phyloP scores from a whole-genome alignment of 208 protist species.

The Acanthamoeba triangularis region DNA sequence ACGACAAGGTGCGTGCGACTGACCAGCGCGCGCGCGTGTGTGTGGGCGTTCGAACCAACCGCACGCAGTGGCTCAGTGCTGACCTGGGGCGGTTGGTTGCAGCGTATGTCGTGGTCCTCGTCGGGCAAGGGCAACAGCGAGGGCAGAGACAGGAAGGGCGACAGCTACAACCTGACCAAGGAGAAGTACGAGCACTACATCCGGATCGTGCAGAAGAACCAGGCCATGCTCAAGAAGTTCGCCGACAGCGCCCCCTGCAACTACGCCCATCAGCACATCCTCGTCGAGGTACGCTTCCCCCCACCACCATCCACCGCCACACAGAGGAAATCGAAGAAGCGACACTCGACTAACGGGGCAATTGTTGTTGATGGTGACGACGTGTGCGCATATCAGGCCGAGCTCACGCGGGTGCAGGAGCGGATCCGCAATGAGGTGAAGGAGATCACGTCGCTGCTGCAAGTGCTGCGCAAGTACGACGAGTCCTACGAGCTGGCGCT shows the following conservation, averaged over 20 bases:
- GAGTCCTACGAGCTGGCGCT: conserved; percentile 20
- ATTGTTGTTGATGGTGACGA: background rate
- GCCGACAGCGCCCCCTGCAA: conserved; percentile 47
- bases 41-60: background rate
- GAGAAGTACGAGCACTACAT: conserved; percentile 54
- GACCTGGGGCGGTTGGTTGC: background rate
- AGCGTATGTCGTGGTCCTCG: background rate
- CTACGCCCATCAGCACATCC: conserved; percentile 60
- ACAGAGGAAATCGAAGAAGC: background rate
- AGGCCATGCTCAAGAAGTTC: conserved; percentile 54
- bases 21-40: background rate
- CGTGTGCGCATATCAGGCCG: background rate
- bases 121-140: background rate
- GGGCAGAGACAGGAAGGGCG: background rate
- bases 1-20: background rate
- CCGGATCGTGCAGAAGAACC: conserved; percentile 42
- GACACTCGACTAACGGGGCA: background rate
- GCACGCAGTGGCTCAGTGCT: background rate
- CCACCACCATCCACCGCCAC: background rate
- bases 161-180: background rate
- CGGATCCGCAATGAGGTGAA: background rate
- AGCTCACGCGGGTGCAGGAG: background rate
- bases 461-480: conserved; percentile 45
- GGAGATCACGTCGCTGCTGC: background rate
- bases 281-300: conserved; percentile 13